Conservation (phyloP, 768 basidiomycete species). For the Leccinellum rugosiceps region DNA sequence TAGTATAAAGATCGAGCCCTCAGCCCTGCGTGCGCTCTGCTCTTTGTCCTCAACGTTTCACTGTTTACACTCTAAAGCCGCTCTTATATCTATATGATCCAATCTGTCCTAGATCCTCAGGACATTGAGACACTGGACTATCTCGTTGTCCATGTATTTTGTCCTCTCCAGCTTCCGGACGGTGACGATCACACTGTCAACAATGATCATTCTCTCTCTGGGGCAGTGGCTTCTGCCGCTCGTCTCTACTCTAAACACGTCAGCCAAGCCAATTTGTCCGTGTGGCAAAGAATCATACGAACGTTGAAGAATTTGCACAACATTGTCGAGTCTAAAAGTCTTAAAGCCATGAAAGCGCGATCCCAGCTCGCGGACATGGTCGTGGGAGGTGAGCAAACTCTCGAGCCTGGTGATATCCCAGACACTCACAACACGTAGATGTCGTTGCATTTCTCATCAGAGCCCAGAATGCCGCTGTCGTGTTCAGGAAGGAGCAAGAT, state of each 20-base stretch:
- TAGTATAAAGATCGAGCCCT: background rate
- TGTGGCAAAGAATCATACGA: background rate
- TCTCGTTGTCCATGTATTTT: slow-evolving; percentile 37
- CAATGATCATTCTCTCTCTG: slow-evolving; percentile 26
- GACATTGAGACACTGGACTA: slow-evolving; percentile 16
- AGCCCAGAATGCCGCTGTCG: background rate
- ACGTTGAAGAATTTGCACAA: background rate
- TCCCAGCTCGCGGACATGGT: slow-evolving; percentile 8
- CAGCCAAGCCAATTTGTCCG: background rate
- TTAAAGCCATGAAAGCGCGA: too few species aligned
- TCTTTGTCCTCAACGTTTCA: background rate
- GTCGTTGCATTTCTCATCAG: slow-evolving; percentile 16
- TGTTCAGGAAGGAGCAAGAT: background rate
- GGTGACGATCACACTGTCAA: slow-evolving; percentile 22
- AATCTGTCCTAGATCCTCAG: background rate
- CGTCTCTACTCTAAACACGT: slow-evolving; percentile 5
- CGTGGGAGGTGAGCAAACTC: slow-evolving; percentile 1
- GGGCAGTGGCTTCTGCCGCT: slow-evolving; percentile 20
- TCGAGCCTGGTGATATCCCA: background rate
- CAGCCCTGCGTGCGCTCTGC: background rate
- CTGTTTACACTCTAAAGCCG: background rate
- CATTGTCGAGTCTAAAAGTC: slow-evolving; percentile 5
- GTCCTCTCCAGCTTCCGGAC: slow-evolving; percentile 35
- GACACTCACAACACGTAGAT: slow-evolving; percentile 24
- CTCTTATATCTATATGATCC: background rate